These are phyloP conservation scores for Metschnikowia hibisci DNA, from an alignment of 805 yeast genomes.

Conservation along the genomic window DNA sequence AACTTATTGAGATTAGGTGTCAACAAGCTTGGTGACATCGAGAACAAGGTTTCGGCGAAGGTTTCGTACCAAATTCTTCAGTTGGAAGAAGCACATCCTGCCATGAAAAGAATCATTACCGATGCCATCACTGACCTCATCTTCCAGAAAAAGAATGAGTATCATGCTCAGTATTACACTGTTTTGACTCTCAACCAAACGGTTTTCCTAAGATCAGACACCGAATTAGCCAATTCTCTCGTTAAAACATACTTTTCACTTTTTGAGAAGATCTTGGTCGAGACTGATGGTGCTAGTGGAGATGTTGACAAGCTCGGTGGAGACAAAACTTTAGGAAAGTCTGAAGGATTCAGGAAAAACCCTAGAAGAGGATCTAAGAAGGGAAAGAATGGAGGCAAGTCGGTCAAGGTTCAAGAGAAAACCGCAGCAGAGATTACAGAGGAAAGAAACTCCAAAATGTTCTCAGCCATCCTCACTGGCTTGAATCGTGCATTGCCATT, in stretches of 20 bases:
- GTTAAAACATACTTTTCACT: conserved; percentile 81
- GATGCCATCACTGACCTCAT: conserved; percentile 78
- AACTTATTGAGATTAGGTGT: conserved; percentile 85
- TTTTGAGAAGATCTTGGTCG: conserved; percentile 77
- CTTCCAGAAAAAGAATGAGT: conserved; percentile 70
- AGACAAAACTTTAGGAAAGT: conserved; percentile 45
- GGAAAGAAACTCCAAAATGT: conserved; percentile 79
- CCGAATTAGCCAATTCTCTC: conserved; percentile 74
- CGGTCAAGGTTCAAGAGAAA: conserved; percentile 58
- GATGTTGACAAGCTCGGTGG: conserved; percentile 25
- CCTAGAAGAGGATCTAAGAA: conserved; percentile 67
- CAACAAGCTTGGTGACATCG: conserved; percentile 90
- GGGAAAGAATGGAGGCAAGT: conserved; percentile 86
- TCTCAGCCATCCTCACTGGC: conserved; percentile 90
- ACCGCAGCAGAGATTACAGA: conserved; percentile 61
- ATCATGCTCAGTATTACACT: conserved; percentile 85
- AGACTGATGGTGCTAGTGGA: conserved; percentile 51
- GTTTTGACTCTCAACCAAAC: conserved; percentile 90
- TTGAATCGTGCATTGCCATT: conserved; percentile 95
- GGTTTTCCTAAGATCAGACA: conserved; percentile 73
- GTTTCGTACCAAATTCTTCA: conserved; percentile 77
- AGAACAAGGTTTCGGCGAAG: conserved; percentile 84
- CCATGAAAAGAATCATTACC: conserved; percentile 81
- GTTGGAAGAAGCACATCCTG: conserved; percentile 88
- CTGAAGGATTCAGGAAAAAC: conserved; percentile 52